These are phyloP conservation scores for Calonectria pseudoreteaudii DNA, from an alignment of 2,329 filamentous ascomycete species.

Conservation along the genomic window DNA sequence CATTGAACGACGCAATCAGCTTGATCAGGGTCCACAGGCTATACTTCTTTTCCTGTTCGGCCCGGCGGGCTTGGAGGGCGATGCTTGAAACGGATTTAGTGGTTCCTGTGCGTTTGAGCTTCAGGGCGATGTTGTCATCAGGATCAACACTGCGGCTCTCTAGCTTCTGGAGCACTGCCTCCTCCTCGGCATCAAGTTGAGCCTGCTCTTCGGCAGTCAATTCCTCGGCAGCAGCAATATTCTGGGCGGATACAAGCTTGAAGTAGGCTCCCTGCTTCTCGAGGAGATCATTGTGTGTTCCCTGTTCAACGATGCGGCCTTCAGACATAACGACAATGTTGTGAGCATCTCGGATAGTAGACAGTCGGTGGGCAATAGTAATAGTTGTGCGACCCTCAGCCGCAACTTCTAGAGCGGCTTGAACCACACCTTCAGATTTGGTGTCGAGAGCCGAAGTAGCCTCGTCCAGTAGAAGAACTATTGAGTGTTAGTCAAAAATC, in stretches of 20 bases:
- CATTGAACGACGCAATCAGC: slow-evolving; percentile 85
- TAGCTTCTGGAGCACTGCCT: slow-evolving; percentile 50
- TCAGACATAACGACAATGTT: slow-evolving; percentile 95
- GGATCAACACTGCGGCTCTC: slow-evolving; percentile 59
- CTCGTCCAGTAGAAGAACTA: slow-evolving; percentile 89
- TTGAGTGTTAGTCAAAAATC: slow-evolving; percentile 20
- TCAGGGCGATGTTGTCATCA: slow-evolving; percentile 70
- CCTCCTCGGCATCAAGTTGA: slow-evolving; percentile 61
- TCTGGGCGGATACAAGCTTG: slow-evolving; percentile 88
- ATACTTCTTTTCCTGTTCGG: slow-evolving; percentile 69
- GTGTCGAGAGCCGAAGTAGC: slow-evolving; percentile 95
- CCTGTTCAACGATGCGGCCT: slow-evolving; percentile 92
- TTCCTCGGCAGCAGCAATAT: slow-evolving; percentile 74
- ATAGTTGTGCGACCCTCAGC: slow-evolving; percentile 92
- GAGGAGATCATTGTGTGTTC: slow-evolving; percentile 85
- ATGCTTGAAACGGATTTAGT: slow-evolving; percentile 76
- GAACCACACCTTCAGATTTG: slow-evolving; percentile 93
- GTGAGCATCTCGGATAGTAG: slow-evolving; percentile 92
- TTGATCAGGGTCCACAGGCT: slow-evolving; percentile 81
- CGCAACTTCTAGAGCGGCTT: slow-evolving; percentile 89
- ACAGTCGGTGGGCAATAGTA: slow-evolving; percentile 93
- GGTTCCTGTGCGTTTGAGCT: slow-evolving; percentile 67
- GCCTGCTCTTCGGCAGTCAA: slow-evolving; percentile 63
- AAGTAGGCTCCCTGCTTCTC: slow-evolving; percentile 79
- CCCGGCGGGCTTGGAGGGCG: slow-evolving; percentile 68